These are phyloP conservation scores for Aspergillus japonicus DNA, from an alignment of 2,329 filamentous ascomycete genomes.

Conservation along the genomic window DNA sequence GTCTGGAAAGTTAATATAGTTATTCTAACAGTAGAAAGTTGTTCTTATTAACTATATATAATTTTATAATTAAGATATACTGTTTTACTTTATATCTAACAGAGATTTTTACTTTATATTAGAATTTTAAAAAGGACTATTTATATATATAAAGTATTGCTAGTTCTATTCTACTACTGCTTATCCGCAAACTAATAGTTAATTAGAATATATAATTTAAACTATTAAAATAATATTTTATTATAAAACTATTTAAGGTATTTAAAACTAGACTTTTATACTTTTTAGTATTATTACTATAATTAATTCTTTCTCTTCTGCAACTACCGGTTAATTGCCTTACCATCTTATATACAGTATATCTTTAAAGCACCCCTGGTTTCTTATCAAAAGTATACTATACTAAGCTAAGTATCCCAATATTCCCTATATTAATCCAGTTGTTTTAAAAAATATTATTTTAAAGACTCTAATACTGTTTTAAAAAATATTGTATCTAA, in stretches of 20 bases:
- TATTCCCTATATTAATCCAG: too few relatives aligned
- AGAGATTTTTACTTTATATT: not conserved
- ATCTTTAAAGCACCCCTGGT: too few relatives aligned
- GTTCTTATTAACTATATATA: not conserved
- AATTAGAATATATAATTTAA: not conserved
- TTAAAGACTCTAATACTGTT: too few relatives aligned
- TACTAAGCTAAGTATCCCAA: too few relatives aligned
- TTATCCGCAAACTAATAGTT: not conserved
- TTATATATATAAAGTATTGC: not conserved
- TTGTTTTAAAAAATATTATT: too few relatives aligned
- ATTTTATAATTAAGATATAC: not conserved
- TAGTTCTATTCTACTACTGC: not conserved
- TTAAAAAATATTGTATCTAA: too few relatives aligned
- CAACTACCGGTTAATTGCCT: not conserved
- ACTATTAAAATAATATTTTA: not conserved
- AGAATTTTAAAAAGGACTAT: not conserved
- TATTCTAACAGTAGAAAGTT: not conserved
- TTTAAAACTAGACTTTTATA: not conserved
- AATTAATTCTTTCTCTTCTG: too few relatives aligned
- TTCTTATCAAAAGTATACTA: too few relatives aligned
- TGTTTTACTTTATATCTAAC: not conserved
- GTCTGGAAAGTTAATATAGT: too few relatives aligned
- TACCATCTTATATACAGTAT: not conserved
- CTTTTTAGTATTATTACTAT: not conserved
- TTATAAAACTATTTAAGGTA: not conserved